Conservation (phyloP, 306 rosid species). For the Prunus mume region DNA sequence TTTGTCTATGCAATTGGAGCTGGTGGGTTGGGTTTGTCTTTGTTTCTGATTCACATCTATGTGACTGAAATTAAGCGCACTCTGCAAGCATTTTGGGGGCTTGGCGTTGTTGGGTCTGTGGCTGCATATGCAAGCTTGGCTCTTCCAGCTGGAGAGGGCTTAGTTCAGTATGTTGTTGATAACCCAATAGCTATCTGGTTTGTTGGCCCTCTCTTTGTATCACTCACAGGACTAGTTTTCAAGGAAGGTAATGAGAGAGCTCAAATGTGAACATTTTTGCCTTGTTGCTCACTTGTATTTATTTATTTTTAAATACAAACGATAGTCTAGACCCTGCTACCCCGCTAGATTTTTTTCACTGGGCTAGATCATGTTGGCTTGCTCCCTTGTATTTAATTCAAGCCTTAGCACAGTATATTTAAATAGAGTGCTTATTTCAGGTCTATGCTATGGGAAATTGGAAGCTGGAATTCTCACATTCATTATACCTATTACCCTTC, state of each 20-base stretch:
- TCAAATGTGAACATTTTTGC: not conserved
- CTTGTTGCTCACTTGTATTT: not conserved
- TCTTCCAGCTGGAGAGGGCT: constrained; percentile 54
- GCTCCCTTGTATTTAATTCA: not conserved
- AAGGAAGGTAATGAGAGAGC: constrained; percentile 61
- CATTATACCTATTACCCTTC: constrained; percentile 66
- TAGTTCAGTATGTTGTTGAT: constrained; percentile 56
- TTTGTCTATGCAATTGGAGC: constrained; percentile 55
- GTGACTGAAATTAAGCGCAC: constrained; percentile 78
- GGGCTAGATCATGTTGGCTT: too few species aligned
- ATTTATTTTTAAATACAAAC: rapidly evolving
- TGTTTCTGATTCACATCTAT: constrained; percentile 76
- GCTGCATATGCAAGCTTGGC: constrained; percentile 56
- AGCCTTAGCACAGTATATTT: not conserved
- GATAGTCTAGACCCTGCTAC: too few species aligned
- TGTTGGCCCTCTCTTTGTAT: constrained; percentile 86
- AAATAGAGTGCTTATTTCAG: constrained; percentile 27
- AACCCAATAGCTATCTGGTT: constrained; percentile 68
- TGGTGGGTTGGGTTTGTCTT: constrained; percentile 73
- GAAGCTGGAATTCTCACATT: constrained; percentile 87
- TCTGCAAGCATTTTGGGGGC: constrained; percentile 82
- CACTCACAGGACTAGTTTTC: constrained; percentile 90
- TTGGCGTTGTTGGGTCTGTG: constrained; percentile 71
- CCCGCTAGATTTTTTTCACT: too few species aligned
- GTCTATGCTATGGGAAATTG: constrained; percentile 91